Evolutionary conservation across 768 basidiomycete species (phyloP).

Genomic region (Russula ochroleuca): DNA sequence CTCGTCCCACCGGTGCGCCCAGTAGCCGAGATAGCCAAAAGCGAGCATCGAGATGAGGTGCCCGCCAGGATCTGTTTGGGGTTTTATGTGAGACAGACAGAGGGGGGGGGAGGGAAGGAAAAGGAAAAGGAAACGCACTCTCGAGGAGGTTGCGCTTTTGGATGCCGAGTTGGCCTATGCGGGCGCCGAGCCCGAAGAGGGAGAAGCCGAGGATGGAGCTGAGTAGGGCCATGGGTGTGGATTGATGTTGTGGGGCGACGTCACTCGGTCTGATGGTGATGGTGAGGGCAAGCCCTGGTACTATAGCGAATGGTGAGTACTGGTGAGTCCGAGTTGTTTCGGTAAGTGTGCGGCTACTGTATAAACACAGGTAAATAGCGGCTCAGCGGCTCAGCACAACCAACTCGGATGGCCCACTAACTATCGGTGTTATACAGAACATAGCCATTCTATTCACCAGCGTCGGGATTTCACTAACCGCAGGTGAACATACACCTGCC

Average conservation of each 20-base stretch:
- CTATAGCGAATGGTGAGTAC: neutral
- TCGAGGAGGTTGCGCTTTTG: constrained; percentile 73
- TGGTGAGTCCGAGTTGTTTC: neutral
- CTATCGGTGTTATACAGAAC: no score
- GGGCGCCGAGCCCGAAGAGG: constrained; percentile 73
- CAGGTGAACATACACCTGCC: no score
- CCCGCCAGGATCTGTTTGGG: constrained; percentile 58
- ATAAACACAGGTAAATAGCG: neutral
- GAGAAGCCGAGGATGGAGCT: constrained; percentile 74
- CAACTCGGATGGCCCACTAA: no score
- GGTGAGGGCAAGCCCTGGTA: neutral
- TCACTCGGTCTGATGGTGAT: neutral
- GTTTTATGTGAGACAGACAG: neutral
- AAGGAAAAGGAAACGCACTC: constrained; percentile 49
- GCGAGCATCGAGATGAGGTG: constrained; percentile 64
- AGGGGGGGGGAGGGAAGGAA: neutral
- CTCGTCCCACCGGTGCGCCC: constrained; percentile 62
- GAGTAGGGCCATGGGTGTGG: constrained; percentile 54
- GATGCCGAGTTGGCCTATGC: constrained; percentile 84
- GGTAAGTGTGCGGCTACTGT: neutral
- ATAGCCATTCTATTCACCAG: no score
- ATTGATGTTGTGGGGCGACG: constrained; percentile 1
- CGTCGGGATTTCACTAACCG: no score
- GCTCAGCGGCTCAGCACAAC: no score
- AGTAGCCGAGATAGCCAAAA: constrained; percentile 74